Base-by-base conservation (phyloP, 768 basidiomycete genomes). In the Mycena filopes region DNA sequence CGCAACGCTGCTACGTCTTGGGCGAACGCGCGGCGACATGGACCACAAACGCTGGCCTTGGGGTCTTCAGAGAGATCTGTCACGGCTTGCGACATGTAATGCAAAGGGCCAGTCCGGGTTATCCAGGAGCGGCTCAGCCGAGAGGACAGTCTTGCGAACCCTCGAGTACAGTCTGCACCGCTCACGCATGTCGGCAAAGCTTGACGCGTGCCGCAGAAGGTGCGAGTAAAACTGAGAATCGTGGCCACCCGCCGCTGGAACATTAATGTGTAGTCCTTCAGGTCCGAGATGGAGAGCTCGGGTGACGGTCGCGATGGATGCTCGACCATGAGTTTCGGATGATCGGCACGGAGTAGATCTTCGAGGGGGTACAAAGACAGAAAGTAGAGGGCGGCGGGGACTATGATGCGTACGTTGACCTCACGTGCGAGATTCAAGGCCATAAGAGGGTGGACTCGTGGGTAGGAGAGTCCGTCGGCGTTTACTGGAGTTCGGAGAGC, bases 391-490 rank as follows among this genome's bases (percentile, higher is more conserved):
- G 81, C 83, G 11, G 85, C 81, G 3, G 87, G 87, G 38, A 87
- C 60, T 49, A 87, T 66, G 54, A 86, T 73, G 26, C 73, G 76
- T 20, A 83, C 76, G 68, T 87, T 79, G 16, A 80, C 80, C 70
- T 86, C 84, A 49, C 81, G 78, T 16, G 86, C 85, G 42, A 88
- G 81, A 60, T 86, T 86, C 55, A 88, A 80, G 36, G 87, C 81
- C 67, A 85, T 85, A 28, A 89, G 64, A 11, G 87, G 87, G 69
- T 89, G 87, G 29, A 84, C 84, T n/a, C 63, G 82, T 86, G 18
- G 87, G 67, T 84, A 87, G n/a, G 84, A 81, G 42, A 36, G 36
- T 36, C 36, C 36, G 15, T 36, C 36, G 36, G 36, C 36, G 9
- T 36, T 36, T 9, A 36, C 36, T 11, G 36, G 36, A 36, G 36